Conservation (phyloP, 768 basidiomycete species). For the Xerocomellus intermedius region DNA sequence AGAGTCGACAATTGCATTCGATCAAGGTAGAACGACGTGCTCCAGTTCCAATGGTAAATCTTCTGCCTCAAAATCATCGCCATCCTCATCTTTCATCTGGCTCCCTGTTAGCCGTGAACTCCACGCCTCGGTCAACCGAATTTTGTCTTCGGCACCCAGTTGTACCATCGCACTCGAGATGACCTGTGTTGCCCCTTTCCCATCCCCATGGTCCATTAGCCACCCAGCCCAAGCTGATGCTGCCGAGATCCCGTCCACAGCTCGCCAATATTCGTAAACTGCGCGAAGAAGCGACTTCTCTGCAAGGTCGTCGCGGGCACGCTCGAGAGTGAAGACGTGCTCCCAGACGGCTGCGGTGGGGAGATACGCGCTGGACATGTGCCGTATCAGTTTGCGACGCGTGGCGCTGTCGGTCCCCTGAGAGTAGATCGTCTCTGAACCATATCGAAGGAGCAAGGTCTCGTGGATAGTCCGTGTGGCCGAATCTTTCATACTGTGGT, state of each 20-base stretch:
- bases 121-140: conserved; percentile 39
- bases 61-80: conserved; percentile 9
- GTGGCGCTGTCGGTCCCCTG: conserved; percentile 15
- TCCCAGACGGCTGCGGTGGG: conserved; percentile 46
- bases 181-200: conserved; percentile 39
- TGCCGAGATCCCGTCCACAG: conserved; percentile 37
- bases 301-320: conserved; percentile 12
- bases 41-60: conserved; percentile 17
- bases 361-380: conserved; percentile 42
- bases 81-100: conserved; percentile 11
- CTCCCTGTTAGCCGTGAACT: conserved; percentile 16
- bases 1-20: background rate
- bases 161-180: conserved; percentile 35
- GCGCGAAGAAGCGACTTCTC: conserved; percentile 19
- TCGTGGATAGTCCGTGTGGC: conserved; percentile 43
- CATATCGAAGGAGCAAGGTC: conserved; percentile 46
- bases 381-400: conserved; percentile 35
- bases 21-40: background rate
- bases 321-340: conserved; percentile 37
- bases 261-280: conserved; percentile 46
- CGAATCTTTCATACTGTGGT: conserved; percentile 46
- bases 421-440: conserved; percentile 31
- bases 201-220: conserved; percentile 42
- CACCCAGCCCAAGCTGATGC: conserved; percentile 47
- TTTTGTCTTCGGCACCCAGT: conserved; percentile 28